These are phyloP conservation scores for Eucommia ulmoides DNA, from an alignment of 257 asterid species.

Conservation along the genomic window DNA sequence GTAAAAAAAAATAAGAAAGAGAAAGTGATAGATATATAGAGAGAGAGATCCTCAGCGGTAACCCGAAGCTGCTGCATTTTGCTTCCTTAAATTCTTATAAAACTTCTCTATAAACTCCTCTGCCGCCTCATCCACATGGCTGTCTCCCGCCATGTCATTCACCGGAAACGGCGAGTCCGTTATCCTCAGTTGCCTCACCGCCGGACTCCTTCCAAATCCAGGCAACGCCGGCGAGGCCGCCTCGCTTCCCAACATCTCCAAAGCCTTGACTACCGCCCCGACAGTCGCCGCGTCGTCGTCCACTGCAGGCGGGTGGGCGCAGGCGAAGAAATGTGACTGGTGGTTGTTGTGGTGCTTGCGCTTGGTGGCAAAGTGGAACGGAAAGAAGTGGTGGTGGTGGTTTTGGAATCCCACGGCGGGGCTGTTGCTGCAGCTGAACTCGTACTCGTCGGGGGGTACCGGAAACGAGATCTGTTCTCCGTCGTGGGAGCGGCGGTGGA, in stretches of 20 bases:
- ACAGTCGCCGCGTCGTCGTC: not conserved
- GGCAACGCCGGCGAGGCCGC: conserved; percentile 35
- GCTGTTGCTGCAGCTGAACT: conserved; percentile 31
- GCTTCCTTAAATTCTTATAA: conserved; percentile 17
- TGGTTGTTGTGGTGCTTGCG: conserved; percentile 17
- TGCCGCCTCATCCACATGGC: conserved; percentile 19
- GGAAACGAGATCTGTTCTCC: not conserved
- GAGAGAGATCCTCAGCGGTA: not conserved
- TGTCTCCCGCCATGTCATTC: conserved; percentile 5
- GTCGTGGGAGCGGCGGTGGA: not conserved
- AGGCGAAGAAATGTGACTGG: conserved; percentile 2
- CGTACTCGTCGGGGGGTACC: conserved; percentile 14
- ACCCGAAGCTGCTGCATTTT: conserved; percentile 4
- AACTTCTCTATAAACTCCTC: conserved; percentile 20
- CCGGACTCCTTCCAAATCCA: conserved; percentile 25
- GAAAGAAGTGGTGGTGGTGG: conserved; percentile 3
- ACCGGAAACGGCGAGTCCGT: conserved; percentile 26
- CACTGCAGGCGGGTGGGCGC: not conserved
- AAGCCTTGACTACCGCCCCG: not conserved
- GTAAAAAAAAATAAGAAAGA: too few relatives aligned
- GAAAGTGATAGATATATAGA: too few relatives aligned
- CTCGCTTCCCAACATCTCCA: not conserved
- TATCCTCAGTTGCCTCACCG: too few relatives aligned
- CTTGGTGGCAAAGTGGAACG: too few relatives aligned
- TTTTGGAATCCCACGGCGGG: conserved; percentile 10